These are phyloP conservation scores for Fusarium bactridioides DNA, from an alignment of 2,329 filamentous ascomycete genomes.

Conservation along the genomic window DNA sequence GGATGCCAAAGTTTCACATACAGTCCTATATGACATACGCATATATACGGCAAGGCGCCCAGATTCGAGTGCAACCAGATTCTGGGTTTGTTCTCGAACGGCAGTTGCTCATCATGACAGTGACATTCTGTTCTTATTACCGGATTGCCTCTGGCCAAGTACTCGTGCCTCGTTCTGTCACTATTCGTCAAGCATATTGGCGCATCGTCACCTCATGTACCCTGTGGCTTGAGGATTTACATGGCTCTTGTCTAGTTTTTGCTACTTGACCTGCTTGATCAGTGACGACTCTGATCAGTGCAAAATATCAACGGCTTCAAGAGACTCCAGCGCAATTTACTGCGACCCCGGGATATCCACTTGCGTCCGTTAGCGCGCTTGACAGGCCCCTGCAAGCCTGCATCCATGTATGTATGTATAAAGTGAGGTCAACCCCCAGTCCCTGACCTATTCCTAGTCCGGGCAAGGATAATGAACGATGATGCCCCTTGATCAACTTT, in stretches of 20 bases:
- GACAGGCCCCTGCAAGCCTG: conserved; percentile 29
- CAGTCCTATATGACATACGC: neutral
- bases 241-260: neutral
- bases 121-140: neutral
- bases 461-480: conserved; percentile 7
- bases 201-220: neutral
- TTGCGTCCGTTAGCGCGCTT: conserved; percentile 7
- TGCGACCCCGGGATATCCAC: conserved; percentile 35
- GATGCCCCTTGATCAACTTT: conserved; percentile 27
- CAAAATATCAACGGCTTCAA: conserved; percentile 6
- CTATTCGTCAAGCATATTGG: neutral
- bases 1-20: conserved; percentile 3
- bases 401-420: neutral
- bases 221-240: conserved; percentile 20
- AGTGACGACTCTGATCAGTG: neutral
- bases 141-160: neutral
- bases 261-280: neutral
- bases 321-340: conserved; percentile 37
- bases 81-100: neutral
- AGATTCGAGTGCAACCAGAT: neutral
- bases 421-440: conserved; percentile 17
- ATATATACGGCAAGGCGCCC: neutral
- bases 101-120: neutral
- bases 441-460: conserved; percentile 23
- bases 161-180: neutral